These are phyloP conservation scores for Dissoconium aciculare DNA, from an alignment of 2,329 filamentous ascomycete genomes.

Conservation along the genomic window DNA sequence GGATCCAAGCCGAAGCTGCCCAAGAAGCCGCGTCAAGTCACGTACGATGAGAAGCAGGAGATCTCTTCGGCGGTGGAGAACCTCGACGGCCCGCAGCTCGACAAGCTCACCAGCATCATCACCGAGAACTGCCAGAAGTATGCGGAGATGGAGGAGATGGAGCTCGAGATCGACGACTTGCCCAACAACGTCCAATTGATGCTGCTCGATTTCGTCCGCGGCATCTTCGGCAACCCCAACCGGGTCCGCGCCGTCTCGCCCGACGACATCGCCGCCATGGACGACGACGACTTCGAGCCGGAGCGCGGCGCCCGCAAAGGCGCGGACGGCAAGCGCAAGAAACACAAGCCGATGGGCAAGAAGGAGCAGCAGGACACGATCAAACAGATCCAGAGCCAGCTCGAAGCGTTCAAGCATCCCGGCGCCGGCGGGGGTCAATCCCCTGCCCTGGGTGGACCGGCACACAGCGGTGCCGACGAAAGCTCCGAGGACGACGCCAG, in stretches of 20 bases:
- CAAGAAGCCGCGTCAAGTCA: slow-evolving; percentile 52
- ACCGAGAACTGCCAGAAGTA: slow-evolving; percentile 66
- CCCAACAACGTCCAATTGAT: slow-evolving; percentile 39
- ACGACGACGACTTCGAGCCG: slow-evolving; percentile 37
- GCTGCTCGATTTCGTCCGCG: slow-evolving; percentile 40
- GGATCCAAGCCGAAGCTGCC: slow-evolving; percentile 29
- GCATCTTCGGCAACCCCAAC: slow-evolving; percentile 25
- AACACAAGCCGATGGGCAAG: slow-evolving; percentile 67
- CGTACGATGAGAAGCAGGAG: slow-evolving; percentile 71
- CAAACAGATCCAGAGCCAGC: slow-evolving; percentile 45
- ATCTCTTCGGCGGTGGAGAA: slow-evolving; percentile 48
- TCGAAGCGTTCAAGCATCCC: slow-evolving; percentile 25
- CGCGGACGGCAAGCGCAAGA: slow-evolving; percentile 43
- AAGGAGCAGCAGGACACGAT: slow-evolving; percentile 55
- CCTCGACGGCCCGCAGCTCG: slow-evolving; percentile 63
- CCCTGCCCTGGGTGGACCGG: background rate
- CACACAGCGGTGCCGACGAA: slow-evolving; percentile 6
- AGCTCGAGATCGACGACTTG: slow-evolving; percentile 50
- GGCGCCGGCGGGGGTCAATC: slow-evolving; percentile 9
- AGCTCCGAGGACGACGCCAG: slow-evolving; percentile 21
- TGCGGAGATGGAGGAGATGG: slow-evolving; percentile 42
- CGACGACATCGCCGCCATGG: slow-evolving; percentile 22
- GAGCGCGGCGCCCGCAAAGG: slow-evolving; percentile 16
- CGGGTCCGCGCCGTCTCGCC: slow-evolving; percentile 14
- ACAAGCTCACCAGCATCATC: slow-evolving; percentile 75